Evolutionary conservation across 192 early-diverging fungal species (phyloP).

Genomic region (Rhizoclosmatium sp.): DNA sequence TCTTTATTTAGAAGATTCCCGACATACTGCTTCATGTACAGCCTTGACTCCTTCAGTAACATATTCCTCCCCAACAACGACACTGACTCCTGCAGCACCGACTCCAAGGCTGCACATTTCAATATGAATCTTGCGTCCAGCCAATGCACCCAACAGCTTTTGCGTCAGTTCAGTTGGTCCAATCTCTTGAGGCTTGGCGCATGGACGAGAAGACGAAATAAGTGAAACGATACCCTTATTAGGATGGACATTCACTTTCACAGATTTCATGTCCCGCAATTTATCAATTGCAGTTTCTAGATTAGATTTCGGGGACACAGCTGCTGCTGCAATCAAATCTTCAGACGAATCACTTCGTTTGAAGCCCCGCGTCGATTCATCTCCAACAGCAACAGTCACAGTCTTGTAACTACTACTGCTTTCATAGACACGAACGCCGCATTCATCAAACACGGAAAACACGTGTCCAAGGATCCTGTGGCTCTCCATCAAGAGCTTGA

Average conservation of each 20-base stretch:
- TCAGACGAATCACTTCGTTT: not conserved
- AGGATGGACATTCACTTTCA: not conserved
- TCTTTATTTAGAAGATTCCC: not conserved
- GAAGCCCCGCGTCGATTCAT: not conserved
- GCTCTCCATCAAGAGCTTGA: not conserved
- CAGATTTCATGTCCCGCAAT: not conserved
- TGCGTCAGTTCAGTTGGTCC: not conserved
- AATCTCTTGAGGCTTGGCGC: not conserved
- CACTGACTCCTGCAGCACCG: slow-evolving; percentile 23
- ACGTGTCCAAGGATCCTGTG: slow-evolving; percentile 10
- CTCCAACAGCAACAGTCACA: slow-evolving; percentile 17
- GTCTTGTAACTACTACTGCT: not conserved
- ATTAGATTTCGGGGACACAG: slow-evolving; percentile 6
- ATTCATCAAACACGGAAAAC: slow-evolving; percentile 14
- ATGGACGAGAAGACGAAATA: not conserved
- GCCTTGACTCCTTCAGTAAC: slow-evolving; percentile 13
- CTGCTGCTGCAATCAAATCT: not conserved
- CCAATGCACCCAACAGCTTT: slow-evolving; percentile 1
- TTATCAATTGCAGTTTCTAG: slow-evolving; percentile 7
- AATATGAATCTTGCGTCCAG: slow-evolving; percentile 11
- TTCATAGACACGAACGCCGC: not conserved
- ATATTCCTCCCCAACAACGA: slow-evolving; percentile 19
- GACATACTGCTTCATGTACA: slow-evolving; percentile 16
- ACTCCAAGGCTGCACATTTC: slow-evolving; percentile 26
- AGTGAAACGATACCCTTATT: slow-evolving; percentile 20